phyloP scores from a whole-genome alignment of 2,329 filamentous ascomycete genomes.

The Colletotrichum truncatum region DNA sequence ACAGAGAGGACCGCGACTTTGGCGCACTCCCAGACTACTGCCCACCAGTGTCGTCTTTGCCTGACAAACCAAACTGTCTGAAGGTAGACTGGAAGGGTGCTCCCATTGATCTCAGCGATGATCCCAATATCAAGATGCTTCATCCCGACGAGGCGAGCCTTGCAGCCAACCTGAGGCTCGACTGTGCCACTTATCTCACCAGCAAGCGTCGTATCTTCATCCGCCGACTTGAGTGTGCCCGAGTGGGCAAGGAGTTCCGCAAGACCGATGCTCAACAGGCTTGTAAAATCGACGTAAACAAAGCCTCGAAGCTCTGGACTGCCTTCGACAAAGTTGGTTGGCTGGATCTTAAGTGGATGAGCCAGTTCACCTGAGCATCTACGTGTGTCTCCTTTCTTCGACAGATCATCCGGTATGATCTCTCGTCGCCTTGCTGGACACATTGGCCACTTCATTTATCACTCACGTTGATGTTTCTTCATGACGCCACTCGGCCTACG shows the following conservation, averaged over 20 bases:
- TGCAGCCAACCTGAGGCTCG: constrained; percentile 82
- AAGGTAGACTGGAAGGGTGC: constrained; percentile 91
- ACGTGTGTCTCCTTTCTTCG: neutral
- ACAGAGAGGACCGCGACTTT: constrained; percentile 86
- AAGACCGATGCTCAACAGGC: constrained; percentile 96
- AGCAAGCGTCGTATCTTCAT: constrained; percentile 94
- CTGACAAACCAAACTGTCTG: constrained; percentile 72
- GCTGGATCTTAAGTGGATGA: constrained; percentile 68
- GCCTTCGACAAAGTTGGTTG: constrained; percentile 89
- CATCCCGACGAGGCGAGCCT: constrained; percentile 82
- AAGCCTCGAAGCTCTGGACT: constrained; percentile 91
- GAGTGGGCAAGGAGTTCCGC: constrained; percentile 83
- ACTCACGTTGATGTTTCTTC: neutral
- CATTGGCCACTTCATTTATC: neutral
- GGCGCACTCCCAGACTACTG: constrained; percentile 75
- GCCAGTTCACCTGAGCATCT: constrained; percentile 39
- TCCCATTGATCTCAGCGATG: constrained; percentile 77
- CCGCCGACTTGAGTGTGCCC: constrained; percentile 73
- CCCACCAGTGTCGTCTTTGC: constrained; percentile 73
- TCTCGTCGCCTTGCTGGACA: neutral
- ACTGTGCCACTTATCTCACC: constrained; percentile 88
- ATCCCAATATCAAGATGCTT: constrained; percentile 75
- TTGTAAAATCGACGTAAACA: constrained; percentile 99
- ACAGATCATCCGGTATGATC: constrained; percentile 36
- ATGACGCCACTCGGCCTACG: neutral